Percentiles rank a stretch among this genome's conserved stretches.
phyloP scores from a whole-genome alignment of 1,284 basidiomycete genomes.

The Xerocomus minutiporus region DNA sequence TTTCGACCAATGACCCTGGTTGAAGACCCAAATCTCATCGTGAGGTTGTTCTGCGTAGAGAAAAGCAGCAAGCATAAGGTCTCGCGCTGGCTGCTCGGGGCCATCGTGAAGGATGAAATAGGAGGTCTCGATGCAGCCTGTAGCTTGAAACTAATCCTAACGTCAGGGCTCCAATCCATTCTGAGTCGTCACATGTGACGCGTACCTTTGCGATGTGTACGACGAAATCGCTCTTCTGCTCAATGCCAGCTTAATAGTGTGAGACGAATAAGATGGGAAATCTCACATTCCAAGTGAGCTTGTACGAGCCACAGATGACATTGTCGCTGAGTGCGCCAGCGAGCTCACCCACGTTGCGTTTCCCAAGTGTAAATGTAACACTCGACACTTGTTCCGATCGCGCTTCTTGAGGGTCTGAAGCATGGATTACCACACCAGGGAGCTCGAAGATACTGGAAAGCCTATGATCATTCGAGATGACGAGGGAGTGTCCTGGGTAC shows the following conservation, averaged over 20 bases:
- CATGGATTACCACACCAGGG: slow-evolving; percentile 45
- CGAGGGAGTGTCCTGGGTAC: slow-evolving; percentile 59
- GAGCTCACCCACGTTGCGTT: slow-evolving; percentile 35
- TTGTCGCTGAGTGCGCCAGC: slow-evolving; percentile 51
- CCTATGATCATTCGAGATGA: slow-evolving; percentile 46
- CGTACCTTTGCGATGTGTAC: slow-evolving; percentile 42
- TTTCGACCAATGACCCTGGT: slow-evolving; percentile 65
- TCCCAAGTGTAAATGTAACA: slow-evolving; percentile 46
- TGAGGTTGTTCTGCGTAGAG: slow-evolving; percentile 50
- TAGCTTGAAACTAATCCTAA: slow-evolving; percentile 42
- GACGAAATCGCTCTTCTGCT: slow-evolving; percentile 45
- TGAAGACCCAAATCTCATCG: slow-evolving; percentile 73
- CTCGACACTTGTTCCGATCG: slow-evolving; percentile 45
- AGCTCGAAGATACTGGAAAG: slow-evolving; percentile 48
- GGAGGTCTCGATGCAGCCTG: slow-evolving; percentile 34
- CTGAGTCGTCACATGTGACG: neutral
- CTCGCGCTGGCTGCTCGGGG: slow-evolving; percentile 47
- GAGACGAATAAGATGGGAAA: neutral
- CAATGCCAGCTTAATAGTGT: neutral
- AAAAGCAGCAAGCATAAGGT: slow-evolving; percentile 52
- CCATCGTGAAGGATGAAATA: slow-evolving; percentile 61
- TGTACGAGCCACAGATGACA: slow-evolving; percentile 53
- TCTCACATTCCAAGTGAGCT: slow-evolving; percentile 56
- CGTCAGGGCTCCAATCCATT: slow-evolving; percentile 4
- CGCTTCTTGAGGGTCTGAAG: slow-evolving; percentile 22